These are phyloP conservation scores for Sporothrix inflata DNA, from an alignment of 2,329 filamentous ascomycete genomes.

Conservation along the genomic window DNA sequence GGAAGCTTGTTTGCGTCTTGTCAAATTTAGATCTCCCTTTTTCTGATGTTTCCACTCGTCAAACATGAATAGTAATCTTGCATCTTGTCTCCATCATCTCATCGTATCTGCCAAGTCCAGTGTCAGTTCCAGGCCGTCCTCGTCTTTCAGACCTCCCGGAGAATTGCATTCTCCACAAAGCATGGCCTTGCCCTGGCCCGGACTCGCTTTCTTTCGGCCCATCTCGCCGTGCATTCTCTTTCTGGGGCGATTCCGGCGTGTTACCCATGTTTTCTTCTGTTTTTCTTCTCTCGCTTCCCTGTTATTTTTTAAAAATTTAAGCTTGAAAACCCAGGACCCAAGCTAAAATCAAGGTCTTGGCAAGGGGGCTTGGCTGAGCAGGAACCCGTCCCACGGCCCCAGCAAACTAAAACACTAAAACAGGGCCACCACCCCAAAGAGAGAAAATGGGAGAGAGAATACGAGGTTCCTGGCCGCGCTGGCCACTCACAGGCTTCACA, in stretches of 20 bases:
- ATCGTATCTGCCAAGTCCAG: too few relatives aligned
- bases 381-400: background rate
- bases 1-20: background rate
- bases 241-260: background rate
- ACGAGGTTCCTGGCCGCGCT: background rate
- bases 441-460: background rate
- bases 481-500: background rate
- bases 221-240: background rate
- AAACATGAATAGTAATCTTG: background rate
- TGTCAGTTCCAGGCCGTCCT: background rate
- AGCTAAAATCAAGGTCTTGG: conserved; percentile 21
- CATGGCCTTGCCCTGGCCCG: too few relatives aligned
- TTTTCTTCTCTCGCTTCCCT: too few relatives aligned
- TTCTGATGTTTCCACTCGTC: background rate
- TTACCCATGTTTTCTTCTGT: too few relatives aligned
- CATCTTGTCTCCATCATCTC: background rate
- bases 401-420: background rate
- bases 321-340: background rate
- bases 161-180: background rate
- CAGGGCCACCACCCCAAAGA: background rate
- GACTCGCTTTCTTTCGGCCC: background rate
- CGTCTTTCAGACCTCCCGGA: background rate
- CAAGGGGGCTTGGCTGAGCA: conserved; percentile 22
- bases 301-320: background rate
- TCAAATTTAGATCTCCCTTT: background rate